phyloP scores from a whole-genome alignment of 2,329 filamentous ascomycete genomes.

The Xylaria arbuscula region DNA sequence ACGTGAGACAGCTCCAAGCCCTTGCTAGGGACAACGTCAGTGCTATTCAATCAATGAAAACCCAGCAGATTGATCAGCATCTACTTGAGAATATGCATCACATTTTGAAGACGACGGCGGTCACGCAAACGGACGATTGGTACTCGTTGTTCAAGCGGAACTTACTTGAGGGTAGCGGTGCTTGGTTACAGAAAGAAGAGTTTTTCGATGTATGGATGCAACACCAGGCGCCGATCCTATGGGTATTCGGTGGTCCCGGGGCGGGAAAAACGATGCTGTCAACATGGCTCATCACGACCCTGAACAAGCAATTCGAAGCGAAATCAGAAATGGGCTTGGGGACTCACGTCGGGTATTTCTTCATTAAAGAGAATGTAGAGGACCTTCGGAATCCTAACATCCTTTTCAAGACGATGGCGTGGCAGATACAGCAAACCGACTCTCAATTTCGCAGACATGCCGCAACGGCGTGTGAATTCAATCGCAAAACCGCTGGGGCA shows the following conservation, averaged over 20 bases:
- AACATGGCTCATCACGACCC: conserved; percentile 26
- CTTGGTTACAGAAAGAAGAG: conserved; percentile 16
- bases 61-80: conserved; percentile 14
- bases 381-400: conserved; percentile 15
- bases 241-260: conserved; percentile 20
- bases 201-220: conserved; percentile 25
- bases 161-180: conserved; percentile 21
- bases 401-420: conserved; percentile 26
- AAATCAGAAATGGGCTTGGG: conserved; percentile 12
- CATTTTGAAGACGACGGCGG: conserved; percentile 5
- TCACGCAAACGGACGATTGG: conserved; percentile 18
- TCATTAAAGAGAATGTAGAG: conserved; percentile 20
- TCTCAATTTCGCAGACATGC: conserved; percentile 17
- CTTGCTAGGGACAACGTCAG: conserved; percentile 7
- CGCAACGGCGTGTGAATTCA: conserved; percentile 8
- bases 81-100: conserved; percentile 23
- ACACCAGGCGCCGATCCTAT: conserved; percentile 17
- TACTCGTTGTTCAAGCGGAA: conserved; percentile 22
- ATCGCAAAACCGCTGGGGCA: conserved; percentile 21
- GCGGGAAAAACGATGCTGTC: conserved; percentile 23
- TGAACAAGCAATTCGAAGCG: conserved; percentile 18
- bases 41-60: conserved; percentile 8
- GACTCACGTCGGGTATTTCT: conserved; percentile 18
- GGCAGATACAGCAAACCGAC: conserved; percentile 23
- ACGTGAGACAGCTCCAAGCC: not conserved